Conservation (phyloP, 805 yeast species). For the Debaryomyces tyrocola region DNA sequence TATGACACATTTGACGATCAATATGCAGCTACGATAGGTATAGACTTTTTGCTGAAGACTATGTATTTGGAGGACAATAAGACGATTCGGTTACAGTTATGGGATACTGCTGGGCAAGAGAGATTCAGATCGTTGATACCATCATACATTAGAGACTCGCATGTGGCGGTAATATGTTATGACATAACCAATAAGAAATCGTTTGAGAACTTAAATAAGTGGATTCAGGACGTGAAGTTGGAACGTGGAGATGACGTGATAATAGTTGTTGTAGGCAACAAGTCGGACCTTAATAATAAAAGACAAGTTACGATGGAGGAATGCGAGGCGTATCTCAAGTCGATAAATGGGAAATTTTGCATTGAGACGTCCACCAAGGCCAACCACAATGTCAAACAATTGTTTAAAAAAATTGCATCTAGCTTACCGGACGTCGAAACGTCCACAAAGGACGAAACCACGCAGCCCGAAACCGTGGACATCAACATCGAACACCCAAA, state of each 20-base stretch:
- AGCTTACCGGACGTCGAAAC: conserved; percentile 75
- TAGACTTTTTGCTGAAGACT: conserved; percentile 90
- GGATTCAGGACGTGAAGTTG: conserved; percentile 93
- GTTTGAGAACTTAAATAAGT: conserved; percentile 79
- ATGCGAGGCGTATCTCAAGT: conserved; percentile 74
- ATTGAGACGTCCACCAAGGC: conserved; percentile 95
- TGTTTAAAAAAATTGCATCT: conserved; percentile 89
- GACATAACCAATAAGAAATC: conserved; percentile 87
- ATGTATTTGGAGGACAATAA: conserved; percentile 91
- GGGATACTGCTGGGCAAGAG: conserved; percentile 99
- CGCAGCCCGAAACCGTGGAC: conserved; percentile 37
- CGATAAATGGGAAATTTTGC: conserved; percentile 72
- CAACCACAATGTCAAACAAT: conserved; percentile 86
- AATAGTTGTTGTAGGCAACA: conserved; percentile 89
- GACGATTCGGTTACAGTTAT: conserved; percentile 88
- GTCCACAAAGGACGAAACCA: conserved; percentile 14
- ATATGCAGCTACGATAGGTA: conserved; percentile 95
- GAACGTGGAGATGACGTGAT: conserved; percentile 92
- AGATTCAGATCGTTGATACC: conserved; percentile 93
- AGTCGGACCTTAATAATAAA: conserved; percentile 75
- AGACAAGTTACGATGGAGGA: conserved; percentile 83
- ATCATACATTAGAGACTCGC: conserved; percentile 90
- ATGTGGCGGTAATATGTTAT: conserved; percentile 96
- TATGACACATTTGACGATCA: conserved; percentile 96
- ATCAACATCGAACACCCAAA: conserved; percentile 27